Evolutionary conservation across 352 stramenopile genomes (phyloP), one percentile per base, ranked within the genome.

Genomic region (Globisporangium nagaii): DNA sequence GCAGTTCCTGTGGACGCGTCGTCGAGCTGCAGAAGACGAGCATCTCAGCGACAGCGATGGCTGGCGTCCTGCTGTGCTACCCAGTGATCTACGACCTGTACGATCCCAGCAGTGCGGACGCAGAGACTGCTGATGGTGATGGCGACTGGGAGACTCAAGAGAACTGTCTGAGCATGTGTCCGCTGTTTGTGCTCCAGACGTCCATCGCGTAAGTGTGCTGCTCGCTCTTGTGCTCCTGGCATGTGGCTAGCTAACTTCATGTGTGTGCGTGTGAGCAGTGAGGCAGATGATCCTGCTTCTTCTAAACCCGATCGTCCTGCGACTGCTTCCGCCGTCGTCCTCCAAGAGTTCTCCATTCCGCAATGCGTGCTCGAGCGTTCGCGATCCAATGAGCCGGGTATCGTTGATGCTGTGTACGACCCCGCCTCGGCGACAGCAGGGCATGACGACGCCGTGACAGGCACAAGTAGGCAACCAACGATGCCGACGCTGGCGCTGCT

Each of bases 281-380:
- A 20, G 9, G 8, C 15, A 53, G 46, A 47, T 24, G 30, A 50
- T 27, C 6, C 43, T 2, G n/a, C 41, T 30, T 27, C 53, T 12
- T 9, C 7, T 31, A 27, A 53, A 25, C 12, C 9, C 8, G 15
- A 49, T 42, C 30, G n/a, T 58, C n/a, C 24, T 30, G n/a, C 15
- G 31, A 19, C 19, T 15, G 10, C 37, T 30, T 25, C 60, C 47
- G 50, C 48, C 55, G 52, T 69, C 2, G 20, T 40, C 27, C 50
- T 86, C 17, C 71, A 75, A 19, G 70, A 83, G 37, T 86, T 88
- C 56, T 83, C 77, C 6, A 53, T 82, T 10, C 77, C 77, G 20
- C 60, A 73, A 28, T 63, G 73, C 45, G 45, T 84, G 42, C 37
- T 78, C 15, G 15, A 55, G 20, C 32, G 1, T n/a, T 17, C 4